phyloP scores from a whole-genome alignment of 768 basidiomycete genomes.

The Phanerochaete sordida region DNA sequence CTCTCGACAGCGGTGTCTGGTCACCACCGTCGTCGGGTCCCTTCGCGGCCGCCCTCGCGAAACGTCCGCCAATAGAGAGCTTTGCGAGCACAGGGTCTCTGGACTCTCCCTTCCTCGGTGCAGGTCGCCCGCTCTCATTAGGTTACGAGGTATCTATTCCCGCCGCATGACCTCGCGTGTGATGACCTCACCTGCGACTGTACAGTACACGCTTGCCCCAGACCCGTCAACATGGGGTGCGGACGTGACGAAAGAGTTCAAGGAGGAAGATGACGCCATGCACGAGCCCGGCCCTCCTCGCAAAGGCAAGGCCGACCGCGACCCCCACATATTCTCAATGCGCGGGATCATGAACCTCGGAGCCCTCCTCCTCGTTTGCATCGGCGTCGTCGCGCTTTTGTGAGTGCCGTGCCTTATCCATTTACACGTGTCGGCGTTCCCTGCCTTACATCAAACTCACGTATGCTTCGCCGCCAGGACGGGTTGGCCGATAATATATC shows the following conservation, averaged over 20 bases:
- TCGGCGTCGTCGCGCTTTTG: conserved; percentile 28
- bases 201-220: conserved; percentile 33
- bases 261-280: conserved; percentile 37
- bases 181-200: background rate
- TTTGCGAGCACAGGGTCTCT: conserved; percentile 19
- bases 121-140: conserved; percentile 23
- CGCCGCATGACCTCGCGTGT: background rate
- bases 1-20: conserved; percentile 7
- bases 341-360: conserved; percentile 42
- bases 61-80: conserved; percentile 10
- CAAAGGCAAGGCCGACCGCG: conserved; percentile 26
- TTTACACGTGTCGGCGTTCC: background rate
- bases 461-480: conserved; percentile 19
- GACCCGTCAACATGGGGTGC: conserved; percentile 35
- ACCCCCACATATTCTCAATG: conserved; percentile 31
- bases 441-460: background rate
- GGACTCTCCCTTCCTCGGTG: conserved; percentile 26
- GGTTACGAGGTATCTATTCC: conserved; percentile 19
- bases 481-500: conserved; percentile 34
- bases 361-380: conserved; percentile 31
- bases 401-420: conserved; percentile 15
- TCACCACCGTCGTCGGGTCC: conserved; percentile 5
- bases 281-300: conserved; percentile 30
- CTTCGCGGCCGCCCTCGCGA: conserved; percentile 6
- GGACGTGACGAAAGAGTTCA: conserved; percentile 23